phyloP scores from a whole-genome alignment of 2,329 filamentous ascomycete species.

The Neophaeococcomyces aloes region DNA sequence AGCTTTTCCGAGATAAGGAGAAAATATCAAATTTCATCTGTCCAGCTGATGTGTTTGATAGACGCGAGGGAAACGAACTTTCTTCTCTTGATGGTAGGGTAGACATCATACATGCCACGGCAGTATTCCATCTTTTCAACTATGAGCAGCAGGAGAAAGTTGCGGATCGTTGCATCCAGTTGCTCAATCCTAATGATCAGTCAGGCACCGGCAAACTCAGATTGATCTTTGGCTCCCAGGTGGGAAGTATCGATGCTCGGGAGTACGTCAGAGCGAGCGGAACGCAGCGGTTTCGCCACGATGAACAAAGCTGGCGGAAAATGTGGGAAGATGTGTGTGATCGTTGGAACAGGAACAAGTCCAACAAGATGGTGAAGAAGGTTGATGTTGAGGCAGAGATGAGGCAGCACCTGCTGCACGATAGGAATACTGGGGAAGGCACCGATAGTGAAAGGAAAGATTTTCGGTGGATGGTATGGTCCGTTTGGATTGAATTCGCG shows the following conservation, averaged over 20 bases:
- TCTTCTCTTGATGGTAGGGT: constrained; percentile 23
- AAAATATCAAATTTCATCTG: constrained; percentile 28
- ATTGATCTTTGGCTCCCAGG: constrained; percentile 22
- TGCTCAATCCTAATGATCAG: constrained; percentile 9
- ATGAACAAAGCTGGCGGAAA: constrained; percentile 40
- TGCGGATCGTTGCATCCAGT: constrained; percentile 16
- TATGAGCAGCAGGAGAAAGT: constrained; percentile 26
- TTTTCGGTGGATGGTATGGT: constrained; percentile 19
- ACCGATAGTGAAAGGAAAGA: constrained; percentile 10
- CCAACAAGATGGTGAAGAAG: constrained; percentile 16
- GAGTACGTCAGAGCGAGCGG: constrained; percentile 14
- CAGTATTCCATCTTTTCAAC: constrained; percentile 35
- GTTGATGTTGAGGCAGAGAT: constrained; percentile 16
- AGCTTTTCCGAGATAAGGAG: constrained; percentile 32
- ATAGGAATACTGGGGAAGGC: not conserved
- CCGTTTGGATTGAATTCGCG: constrained; percentile 18
- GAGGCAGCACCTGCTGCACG: constrained; percentile 1
- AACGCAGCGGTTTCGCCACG: constrained; percentile 21
- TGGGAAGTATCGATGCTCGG: constrained; percentile 16
- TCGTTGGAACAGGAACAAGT: constrained; percentile 27
- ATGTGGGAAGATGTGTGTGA: constrained; percentile 48
- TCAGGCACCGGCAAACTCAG: constrained; percentile 4
- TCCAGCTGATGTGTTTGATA: constrained; percentile 25
- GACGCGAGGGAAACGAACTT: constrained; percentile 12
- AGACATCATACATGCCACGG: constrained; percentile 27